Percentiles rank a stretch among this genome's conserved stretches.
phyloP scores from a whole-genome alignment of 2,329 filamentous ascomycete species.

The Podosphaera aphanis region DNA sequence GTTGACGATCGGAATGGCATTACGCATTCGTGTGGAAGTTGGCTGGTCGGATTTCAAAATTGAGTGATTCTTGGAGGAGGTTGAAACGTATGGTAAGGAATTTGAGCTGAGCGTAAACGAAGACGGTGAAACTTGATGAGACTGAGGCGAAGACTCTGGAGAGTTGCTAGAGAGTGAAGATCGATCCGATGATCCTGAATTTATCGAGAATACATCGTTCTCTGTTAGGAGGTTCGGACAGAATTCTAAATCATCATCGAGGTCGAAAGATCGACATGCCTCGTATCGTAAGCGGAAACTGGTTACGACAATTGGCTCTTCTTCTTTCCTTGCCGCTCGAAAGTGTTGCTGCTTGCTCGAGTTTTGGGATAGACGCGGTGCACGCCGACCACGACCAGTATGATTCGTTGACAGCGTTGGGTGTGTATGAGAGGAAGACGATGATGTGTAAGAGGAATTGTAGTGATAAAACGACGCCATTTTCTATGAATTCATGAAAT shows the following conservation, averaged over 20 bases:
- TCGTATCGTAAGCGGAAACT: conserved; percentile 76
- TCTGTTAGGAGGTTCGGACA: conserved; percentile 82
- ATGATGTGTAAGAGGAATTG: conserved; percentile 30
- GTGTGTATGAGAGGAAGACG: conserved; percentile 26
- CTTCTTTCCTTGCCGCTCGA: conserved; percentile 67
- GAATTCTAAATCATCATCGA: conserved; percentile 91
- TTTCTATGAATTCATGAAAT: conserved; percentile 3
- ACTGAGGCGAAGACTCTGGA: conserved; percentile 72
- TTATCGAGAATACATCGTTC: conserved; percentile 62
- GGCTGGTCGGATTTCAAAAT: conserved; percentile 76
- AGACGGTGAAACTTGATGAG: conserved; percentile 54
- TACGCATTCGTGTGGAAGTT: conserved; percentile 67
- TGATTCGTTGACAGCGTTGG: conserved; percentile 34
- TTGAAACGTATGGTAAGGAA: conserved; percentile 41
- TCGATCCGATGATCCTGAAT: conserved; percentile 71
- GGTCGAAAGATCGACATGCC: conserved; percentile 75
- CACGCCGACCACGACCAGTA: conserved; percentile 63
- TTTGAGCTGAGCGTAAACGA: conserved; percentile 50
- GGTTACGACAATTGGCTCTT: conserved; percentile 54
- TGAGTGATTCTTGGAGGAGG: conserved; percentile 32
- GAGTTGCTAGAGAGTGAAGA: conserved; percentile 90
- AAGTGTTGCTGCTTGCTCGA: conserved; percentile 50
- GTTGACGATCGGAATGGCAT: conserved; percentile 95
- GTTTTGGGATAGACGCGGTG: conserved; percentile 63
- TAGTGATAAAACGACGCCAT: conserved; percentile 42